Evolutionary conservation across 352 stramenopile species (phyloP).

Genomic region (Phytophthora constricta): DNA sequence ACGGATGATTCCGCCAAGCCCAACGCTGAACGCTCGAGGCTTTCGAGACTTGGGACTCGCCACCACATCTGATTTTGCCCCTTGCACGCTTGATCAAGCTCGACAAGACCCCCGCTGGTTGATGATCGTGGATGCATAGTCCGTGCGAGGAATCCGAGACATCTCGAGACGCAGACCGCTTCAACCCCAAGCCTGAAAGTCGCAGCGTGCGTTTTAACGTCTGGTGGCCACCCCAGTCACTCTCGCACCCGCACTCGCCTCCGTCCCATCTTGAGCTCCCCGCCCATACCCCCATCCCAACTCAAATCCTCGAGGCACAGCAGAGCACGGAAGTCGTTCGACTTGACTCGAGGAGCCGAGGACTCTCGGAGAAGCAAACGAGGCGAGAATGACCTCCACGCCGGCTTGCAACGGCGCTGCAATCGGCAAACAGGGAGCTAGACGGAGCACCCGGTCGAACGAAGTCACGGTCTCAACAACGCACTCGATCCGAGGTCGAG

Average conservation of each 20-base stretch:
- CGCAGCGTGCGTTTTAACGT: conserved; percentile 23
- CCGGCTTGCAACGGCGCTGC: conserved; percentile 20
- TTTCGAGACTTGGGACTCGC: not conserved
- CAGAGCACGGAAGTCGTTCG: conserved; percentile 5
- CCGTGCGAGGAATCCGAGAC: conserved; percentile 33
- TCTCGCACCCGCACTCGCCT: conserved; percentile 6
- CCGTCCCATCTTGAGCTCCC: conserved; percentile 13
- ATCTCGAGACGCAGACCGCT: conserved; percentile 13
- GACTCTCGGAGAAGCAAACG: conserved; percentile 2
- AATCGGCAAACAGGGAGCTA: not conserved
- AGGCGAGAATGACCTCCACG: conserved; percentile 26
- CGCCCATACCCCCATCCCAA: conserved; percentile 28
- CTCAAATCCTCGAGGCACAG: conserved; percentile 36
- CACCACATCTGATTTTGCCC: conserved; percentile 32
- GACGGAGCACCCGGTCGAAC: not conserved
- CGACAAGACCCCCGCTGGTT: conserved; percentile 6
- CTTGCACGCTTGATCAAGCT: conserved; percentile 12
- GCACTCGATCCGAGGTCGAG: not conserved
- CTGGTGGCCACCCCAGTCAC: conserved; percentile 4
- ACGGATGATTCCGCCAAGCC: not conserved
- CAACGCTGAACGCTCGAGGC: no score
- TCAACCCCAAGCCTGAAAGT: conserved; percentile 25
- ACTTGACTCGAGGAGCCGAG: not conserved
- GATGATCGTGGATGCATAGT: conserved; percentile 20
- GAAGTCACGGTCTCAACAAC: not conserved